Evolutionary conservation across 2,329 filamentous ascomycete species (phyloP), one percentile per base, ranked within the genome.

Genomic region (Sporothrix pseudoabietina): DNA sequence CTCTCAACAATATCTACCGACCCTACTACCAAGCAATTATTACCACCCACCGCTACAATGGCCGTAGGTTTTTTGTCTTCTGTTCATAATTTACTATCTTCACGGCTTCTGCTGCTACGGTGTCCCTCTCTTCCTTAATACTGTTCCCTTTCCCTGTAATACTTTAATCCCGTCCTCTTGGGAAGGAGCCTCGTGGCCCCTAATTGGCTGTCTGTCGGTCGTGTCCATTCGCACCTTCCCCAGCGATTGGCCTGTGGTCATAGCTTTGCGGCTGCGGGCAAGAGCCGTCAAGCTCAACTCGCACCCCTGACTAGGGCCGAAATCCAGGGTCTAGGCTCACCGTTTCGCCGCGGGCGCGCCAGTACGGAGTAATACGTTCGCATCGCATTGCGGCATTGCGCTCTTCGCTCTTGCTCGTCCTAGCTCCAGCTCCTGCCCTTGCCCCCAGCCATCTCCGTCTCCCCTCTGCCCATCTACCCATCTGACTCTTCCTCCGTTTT

Each of bases 361-460:
- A 44, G 8, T 22, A 8, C 12, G 52, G 26, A 26, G 8, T 22
- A n/a, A 30, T 39, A 47, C 61, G 41, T 68, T 30, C 65, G 65
- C 65, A 68, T 68, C 65, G 44, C 65, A 35, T 52, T 49, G 44
- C 65, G 44, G 44, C 44, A 49, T 49, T 44, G 41, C 41, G 41
- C 41, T 44, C 41, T 59, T 59, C 41, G 39, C 39, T 41, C 39
- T 41, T 41, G 10, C 26, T 32, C 44, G 32, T 54, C 30, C 30
- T 69, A 26, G 22, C 75, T 69, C 74, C 14, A 16, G 12, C 14
- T 14, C 44, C 14, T 49, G 35, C 35, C 35, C 44, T 44, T 14
- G 41, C 44, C 74, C 72, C 73, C 73, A 63, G 74, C 74, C 73
- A 71, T 71, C 69, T 55, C 59, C 59, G 35, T 65, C n/a, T 26